These are phyloP conservation scores for Diaporthe sp. DNA, from an alignment of 2,329 filamentous ascomycete genomes.

Conservation along the genomic window DNA sequence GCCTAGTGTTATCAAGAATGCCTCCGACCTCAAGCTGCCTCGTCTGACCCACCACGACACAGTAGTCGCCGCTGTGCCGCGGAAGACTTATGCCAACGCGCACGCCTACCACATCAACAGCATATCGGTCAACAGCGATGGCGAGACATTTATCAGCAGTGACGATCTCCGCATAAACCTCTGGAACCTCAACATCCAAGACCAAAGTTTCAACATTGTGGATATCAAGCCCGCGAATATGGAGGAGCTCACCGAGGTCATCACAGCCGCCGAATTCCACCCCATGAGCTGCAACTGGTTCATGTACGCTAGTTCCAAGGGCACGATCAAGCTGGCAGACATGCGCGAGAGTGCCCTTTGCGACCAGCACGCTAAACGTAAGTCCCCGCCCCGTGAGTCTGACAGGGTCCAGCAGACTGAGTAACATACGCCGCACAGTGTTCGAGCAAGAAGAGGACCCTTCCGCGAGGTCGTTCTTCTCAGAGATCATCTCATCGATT, in stretches of 20 bases:
- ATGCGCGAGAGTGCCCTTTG: constrained; percentile 98
- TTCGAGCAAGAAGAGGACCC: constrained; percentile 99
- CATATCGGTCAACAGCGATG: constrained; percentile 99
- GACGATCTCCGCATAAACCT: constrained; percentile 98
- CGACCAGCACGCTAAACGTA: constrained; percentile 95
- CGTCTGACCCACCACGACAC: constrained; percentile 98
- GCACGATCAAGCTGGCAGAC: constrained; percentile 97
- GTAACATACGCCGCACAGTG: constrained; percentile 65
- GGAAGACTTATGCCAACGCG: constrained; percentile 96
- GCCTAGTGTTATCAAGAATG: constrained; percentile 82
- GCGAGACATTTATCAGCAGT: constrained; percentile 98
- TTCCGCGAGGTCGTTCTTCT: constrained; percentile 97
- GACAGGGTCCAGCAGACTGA: constrained; percentile 21
- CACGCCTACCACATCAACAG: constrained; percentile 99
- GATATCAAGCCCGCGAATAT: constrained; percentile 99
- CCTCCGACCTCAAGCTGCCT: constrained; percentile 90
- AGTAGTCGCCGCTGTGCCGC: constrained; percentile 94
- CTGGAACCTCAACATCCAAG: constrained; percentile 99
- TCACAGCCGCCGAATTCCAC: constrained; percentile 98
- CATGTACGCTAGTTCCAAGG: constrained; percentile 99
- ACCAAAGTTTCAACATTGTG: constrained; percentile 99
- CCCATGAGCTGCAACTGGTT: constrained; percentile 99
- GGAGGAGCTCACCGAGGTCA: constrained; percentile 99
- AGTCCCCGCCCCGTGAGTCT: constrained; percentile 47
- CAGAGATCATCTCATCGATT: constrained; percentile 99